These are phyloP conservation scores for Microbotryum saponariae DNA, from an alignment of 1,284 basidiomycete species.

Conservation along the genomic window DNA sequence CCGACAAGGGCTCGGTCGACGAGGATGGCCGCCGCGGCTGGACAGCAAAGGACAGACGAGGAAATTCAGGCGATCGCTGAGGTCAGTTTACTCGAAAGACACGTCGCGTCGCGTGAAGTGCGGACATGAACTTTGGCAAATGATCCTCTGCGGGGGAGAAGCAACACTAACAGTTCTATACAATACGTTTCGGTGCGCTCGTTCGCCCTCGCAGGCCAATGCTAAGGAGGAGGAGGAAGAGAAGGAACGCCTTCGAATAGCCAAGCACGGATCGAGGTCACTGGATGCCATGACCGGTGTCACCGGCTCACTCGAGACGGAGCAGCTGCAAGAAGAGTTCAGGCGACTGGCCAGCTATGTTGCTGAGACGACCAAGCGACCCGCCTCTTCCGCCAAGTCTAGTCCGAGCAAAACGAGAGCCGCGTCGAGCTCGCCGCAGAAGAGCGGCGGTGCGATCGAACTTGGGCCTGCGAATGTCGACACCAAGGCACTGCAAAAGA, in stretches of 20 bases:
- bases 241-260: neutral
- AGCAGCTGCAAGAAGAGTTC: conserved; percentile 1
- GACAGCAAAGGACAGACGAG: neutral
- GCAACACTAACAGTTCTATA: too few relatives aligned
- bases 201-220: neutral
- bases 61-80: neutral
- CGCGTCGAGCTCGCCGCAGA: neutral
- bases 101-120: neutral
- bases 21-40: too few relatives aligned
- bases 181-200: neutral
- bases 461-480: neutral
- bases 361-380: neutral
- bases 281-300: neutral
- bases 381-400: neutral
- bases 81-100: neutral
- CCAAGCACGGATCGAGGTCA: neutral
- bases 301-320: neutral
- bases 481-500: neutral
- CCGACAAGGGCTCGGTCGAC: too few relatives aligned
- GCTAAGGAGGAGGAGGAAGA: neutral
- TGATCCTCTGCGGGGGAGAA: neutral
- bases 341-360: neutral
- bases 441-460: neutral
- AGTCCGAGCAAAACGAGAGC: neutral
- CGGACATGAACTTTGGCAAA: neutral